Evolutionary conservation across 2,329 filamentous ascomycete genomes (phyloP).

Genomic region (Apiospora phragmitis): DNA sequence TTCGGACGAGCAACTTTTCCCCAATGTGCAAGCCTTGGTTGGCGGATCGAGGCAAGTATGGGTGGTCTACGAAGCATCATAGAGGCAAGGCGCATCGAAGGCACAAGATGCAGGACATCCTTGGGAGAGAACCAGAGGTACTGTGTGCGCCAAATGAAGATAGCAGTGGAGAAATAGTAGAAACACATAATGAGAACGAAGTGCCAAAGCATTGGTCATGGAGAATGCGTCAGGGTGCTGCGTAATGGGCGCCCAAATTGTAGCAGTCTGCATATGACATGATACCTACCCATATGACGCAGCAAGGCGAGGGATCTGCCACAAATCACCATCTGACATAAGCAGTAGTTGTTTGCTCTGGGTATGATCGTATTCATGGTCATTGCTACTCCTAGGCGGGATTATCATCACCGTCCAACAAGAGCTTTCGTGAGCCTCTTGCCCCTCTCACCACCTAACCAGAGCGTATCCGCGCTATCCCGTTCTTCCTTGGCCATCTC

Average conservation of each 20-base stretch:
- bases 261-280: no score
- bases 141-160: neutral
- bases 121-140: neutral
- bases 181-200: neutral
- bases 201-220: neutral
- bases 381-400: neutral
- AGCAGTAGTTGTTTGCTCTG: neutral
- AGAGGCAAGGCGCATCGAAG: neutral
- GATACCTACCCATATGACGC: neutral
- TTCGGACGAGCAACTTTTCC: neutral
- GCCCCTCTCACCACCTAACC: constrained; percentile 60
- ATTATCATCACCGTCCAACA: constrained; percentile 24
- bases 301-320: neutral
- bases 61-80: neutral
- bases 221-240: no score
- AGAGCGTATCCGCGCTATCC: constrained; percentile 56
- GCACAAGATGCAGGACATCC: neutral
- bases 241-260: neutral
- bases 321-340: neutral
- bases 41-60: neutral
- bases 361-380: neutral
- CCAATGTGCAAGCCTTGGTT: neutral
- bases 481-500: constrained; percentile 68
- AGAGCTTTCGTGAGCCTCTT: constrained; percentile 48
- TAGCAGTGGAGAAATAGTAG: neutral